phyloP scores from a whole-genome alignment of 1,139 yeast genomes.

The Hyphopichia pseudoburtonii region DNA sequence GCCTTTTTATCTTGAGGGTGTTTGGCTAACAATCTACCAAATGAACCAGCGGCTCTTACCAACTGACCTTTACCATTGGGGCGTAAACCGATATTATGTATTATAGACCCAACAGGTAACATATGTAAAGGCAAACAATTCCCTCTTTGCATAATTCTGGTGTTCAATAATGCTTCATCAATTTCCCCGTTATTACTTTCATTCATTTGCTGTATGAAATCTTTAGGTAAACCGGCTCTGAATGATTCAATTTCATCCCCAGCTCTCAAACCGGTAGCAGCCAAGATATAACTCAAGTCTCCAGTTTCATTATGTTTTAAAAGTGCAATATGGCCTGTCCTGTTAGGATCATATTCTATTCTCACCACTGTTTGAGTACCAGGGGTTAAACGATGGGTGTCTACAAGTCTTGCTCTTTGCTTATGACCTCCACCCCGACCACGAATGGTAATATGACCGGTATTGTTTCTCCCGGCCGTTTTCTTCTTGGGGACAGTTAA shows the following conservation, averaged over 20 bases:
- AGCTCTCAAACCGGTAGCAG: constrained; percentile 88
- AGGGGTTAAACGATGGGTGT: constrained; percentile 61
- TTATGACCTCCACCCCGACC: constrained; percentile 98
- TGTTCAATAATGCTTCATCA: constrained; percentile 88
- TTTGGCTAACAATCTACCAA: constrained; percentile 84
- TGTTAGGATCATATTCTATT: constrained; percentile 94
- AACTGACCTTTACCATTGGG: constrained; percentile 86
- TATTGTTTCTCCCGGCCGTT: constrained; percentile 85
- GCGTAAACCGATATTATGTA: constrained; percentile 80
- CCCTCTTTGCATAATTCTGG: constrained; percentile 88
- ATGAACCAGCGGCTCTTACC: constrained; percentile 93
- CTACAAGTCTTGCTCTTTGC: constrained; percentile 81
- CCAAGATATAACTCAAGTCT: constrained; percentile 74
- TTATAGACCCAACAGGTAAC: constrained; percentile 91
- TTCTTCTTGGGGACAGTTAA: constrained; percentile 74
- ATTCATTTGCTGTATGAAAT: constrained; percentile 69
- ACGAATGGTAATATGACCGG: constrained; percentile 86
- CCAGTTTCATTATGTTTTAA: constrained; percentile 64
- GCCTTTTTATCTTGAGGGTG: constrained; percentile 71
- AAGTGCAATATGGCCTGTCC: constrained; percentile 92
- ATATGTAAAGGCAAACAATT: constrained; percentile 88
- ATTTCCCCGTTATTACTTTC: constrained; percentile 66
- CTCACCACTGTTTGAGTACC: constrained; percentile 83
- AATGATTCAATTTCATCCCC: constrained; percentile 92
- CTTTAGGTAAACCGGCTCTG: constrained; percentile 82